These are phyloP conservation scores for Lactarius tabidus DNA, from an alignment of 768 basidiomycete genomes.

Conservation along the genomic window DNA sequence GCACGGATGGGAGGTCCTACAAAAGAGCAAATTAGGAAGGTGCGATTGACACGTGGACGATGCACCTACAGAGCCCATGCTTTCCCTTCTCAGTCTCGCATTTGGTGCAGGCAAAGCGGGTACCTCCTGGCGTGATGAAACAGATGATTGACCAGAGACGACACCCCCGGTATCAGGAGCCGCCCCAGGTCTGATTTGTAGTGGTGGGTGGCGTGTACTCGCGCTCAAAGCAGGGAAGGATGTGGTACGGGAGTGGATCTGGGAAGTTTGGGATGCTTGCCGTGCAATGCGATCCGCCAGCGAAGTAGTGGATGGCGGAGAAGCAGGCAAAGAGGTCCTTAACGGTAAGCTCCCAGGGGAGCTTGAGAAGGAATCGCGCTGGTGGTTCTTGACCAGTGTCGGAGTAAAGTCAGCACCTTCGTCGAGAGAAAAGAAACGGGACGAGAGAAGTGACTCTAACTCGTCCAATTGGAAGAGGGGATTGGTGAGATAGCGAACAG, in stretches of 20 bases:
- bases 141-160: constrained; percentile 39
- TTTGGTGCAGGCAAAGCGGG: constrained; percentile 24
- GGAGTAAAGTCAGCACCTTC: constrained; percentile 66
- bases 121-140: constrained; percentile 34
- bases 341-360: constrained; percentile 40
- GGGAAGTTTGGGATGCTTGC: constrained; percentile 32
- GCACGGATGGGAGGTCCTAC: constrained; percentile 38
- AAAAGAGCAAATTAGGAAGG: neutral
- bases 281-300: constrained; percentile 42
- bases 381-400: constrained; percentile 62
- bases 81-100: constrained; percentile 49
- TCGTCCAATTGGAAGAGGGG: constrained; percentile 75
- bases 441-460: constrained; percentile 70
- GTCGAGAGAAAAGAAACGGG: constrained; percentile 65
- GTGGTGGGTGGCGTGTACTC: constrained; percentile 34
- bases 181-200: constrained; percentile 31
- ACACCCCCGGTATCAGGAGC: constrained; percentile 29
- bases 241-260: constrained; percentile 34
- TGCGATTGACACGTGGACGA: constrained; percentile 8
- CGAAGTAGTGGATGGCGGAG: constrained; percentile 36
- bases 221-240: constrained; percentile 38
- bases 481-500: constrained; percentile 58
- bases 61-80: constrained; percentile 37
- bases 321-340: constrained; percentile 44
- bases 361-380: constrained; percentile 50